Percentiles rank a stretch among this genome's conserved stretches.
Conservation (phyloP, 495 filamentous ascomycete genomes). For the Penicillium ochrochloron region DNA sequence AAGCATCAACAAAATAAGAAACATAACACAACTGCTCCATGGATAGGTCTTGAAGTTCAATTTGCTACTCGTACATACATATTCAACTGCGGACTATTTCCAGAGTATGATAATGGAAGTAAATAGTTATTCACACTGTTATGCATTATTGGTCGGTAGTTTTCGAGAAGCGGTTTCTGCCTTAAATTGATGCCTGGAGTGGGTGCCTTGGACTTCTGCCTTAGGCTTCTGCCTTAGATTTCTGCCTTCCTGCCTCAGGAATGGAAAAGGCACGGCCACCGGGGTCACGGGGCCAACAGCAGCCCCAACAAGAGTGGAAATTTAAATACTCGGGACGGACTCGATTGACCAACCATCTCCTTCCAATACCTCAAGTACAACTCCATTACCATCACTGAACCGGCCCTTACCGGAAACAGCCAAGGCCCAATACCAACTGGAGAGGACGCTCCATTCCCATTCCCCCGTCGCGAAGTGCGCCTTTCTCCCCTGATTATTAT, state of each 20-base stretch:
- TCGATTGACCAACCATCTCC: conserved; percentile 8
- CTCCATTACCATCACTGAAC: conserved; percentile 16
- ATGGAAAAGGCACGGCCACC: conserved; percentile 14
- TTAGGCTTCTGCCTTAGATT: neutral
- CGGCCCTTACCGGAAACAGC: conserved; percentile 35
- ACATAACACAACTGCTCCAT: too few relatives aligned
- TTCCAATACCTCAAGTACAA: neutral
- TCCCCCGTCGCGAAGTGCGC: conserved; percentile 27
- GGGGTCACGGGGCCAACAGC: conserved; percentile 30
- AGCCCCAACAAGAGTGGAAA: conserved; percentile 14
- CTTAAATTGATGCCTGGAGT: neutral
- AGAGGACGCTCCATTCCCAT: conserved; percentile 9
- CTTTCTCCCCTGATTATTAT: conserved; percentile 33
- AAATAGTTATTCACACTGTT: neutral
- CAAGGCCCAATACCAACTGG: conserved; percentile 27
- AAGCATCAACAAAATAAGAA: too few relatives aligned
- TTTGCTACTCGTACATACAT: too few relatives aligned
- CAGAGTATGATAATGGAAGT: neutral
- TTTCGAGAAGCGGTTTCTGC: neutral
- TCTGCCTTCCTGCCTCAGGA: conserved; percentile 5
- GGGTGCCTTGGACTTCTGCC: neutral
- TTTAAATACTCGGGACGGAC: conserved; percentile 6
- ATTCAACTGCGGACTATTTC: neutral
- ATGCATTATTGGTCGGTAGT: too few relatives aligned
- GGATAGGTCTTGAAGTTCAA: too few relatives aligned